Evolutionary conservation across 177 flowering plant species (phyloP).

Genomic region (Telopea speciosissima): DNA sequence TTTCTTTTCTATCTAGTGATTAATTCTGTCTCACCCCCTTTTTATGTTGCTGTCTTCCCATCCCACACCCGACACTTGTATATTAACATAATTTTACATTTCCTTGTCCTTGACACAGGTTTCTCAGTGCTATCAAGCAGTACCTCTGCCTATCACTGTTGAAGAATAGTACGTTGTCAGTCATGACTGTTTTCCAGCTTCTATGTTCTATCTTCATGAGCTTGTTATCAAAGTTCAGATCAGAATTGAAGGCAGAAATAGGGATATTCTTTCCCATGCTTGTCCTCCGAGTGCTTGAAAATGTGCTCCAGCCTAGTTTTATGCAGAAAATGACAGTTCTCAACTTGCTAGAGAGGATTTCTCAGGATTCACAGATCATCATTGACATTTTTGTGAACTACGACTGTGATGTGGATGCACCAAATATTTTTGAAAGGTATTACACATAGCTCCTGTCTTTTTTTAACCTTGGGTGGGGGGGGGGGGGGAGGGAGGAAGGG

Average conservation of each 20-base stretch:
- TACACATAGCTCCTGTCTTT: background rate
- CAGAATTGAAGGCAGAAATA: constrained; percentile 85
- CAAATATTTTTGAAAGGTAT: constrained; percentile 97
- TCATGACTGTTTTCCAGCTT: constrained; percentile 94
- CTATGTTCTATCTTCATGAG: constrained; percentile 77
- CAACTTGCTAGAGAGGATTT: constrained; percentile 72
- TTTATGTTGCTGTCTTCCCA: background rate
- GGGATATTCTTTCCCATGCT: constrained; percentile 98
- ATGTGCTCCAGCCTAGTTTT: constrained; percentile 96
- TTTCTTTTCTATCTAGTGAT: background rate
- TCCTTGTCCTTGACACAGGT: constrained; percentile 45
- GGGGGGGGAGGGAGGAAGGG: too few relatives aligned
- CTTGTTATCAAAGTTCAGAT: constrained; percentile 71
- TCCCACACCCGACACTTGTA: background rate
- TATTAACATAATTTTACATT: background rate
- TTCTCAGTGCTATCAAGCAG: constrained; percentile 80
- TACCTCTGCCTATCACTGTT: constrained; percentile 85
- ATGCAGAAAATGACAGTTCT: constrained; percentile 97
- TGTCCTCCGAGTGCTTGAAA: constrained; percentile 93
- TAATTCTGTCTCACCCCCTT: background rate
- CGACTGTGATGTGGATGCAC: constrained; percentile 95
- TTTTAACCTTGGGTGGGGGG: too few relatives aligned
- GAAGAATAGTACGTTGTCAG: constrained; percentile 96
- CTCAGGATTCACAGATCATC: constrained; percentile 71
- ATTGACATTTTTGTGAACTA: constrained; percentile 93